These are phyloP conservation scores for Geotrichum cucujoidarum DNA, from an alignment of 1,139 yeast species.

Conservation along the genomic window DNA sequence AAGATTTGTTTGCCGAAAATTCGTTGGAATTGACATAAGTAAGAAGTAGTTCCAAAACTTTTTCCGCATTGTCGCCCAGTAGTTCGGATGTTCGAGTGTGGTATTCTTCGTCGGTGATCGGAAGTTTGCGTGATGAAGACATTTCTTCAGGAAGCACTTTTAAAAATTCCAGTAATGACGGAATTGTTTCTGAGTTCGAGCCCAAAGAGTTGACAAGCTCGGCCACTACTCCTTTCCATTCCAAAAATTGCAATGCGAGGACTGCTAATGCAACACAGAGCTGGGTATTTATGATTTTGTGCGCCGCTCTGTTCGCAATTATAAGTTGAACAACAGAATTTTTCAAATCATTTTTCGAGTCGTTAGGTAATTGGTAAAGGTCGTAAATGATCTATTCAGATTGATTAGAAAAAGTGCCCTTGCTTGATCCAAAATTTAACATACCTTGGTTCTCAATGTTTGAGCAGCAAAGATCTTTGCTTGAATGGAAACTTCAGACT, in stretches of 20 bases:
- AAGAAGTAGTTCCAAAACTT: constrained; percentile 55
- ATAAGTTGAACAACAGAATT: constrained; percentile 57
- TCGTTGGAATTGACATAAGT: constrained; percentile 40
- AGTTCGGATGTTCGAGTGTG: constrained; percentile 56
- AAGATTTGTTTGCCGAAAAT: constrained; percentile 33
- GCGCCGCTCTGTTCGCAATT: constrained; percentile 31
- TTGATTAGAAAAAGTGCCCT: background rate
- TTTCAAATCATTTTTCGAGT: constrained; percentile 51
- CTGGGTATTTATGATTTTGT: constrained; percentile 67
- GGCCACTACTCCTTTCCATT: constrained; percentile 66
- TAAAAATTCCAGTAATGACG: constrained; percentile 65
- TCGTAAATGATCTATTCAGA: constrained; percentile 59
- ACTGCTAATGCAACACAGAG: constrained; percentile 77
- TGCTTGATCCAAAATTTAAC: background rate
- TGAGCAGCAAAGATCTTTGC: constrained; percentile 83
- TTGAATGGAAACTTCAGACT: constrained; percentile 31
- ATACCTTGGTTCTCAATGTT: constrained; percentile 68
- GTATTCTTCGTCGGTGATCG: constrained; percentile 79
- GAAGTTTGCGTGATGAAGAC: constrained; percentile 67
- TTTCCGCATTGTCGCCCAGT: constrained; percentile 61
- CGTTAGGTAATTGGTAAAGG: constrained; percentile 63
- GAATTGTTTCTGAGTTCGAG: constrained; percentile 34
- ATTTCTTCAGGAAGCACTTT: constrained; percentile 90
- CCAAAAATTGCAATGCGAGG: constrained; percentile 66
- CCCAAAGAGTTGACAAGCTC: constrained; percentile 60